Evolutionary conservation across 306 rosid species (phyloP).

Genomic region (Leucaena leucocephala): DNA sequence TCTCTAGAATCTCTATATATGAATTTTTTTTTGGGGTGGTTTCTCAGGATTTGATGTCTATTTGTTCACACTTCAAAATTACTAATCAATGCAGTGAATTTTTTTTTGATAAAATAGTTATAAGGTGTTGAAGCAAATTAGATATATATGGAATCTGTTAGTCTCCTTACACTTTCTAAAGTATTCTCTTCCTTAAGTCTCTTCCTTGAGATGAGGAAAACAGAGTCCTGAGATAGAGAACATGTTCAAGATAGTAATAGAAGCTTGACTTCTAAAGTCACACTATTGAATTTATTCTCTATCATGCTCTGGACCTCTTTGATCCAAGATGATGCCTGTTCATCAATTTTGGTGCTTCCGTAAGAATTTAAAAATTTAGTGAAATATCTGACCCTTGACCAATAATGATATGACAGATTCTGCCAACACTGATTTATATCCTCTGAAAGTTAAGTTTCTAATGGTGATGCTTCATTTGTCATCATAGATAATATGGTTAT

Average conservation of each 20-base stretch:
- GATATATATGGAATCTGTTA: too few species aligned
- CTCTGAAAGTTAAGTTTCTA: constrained; percentile 14
- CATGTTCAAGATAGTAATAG: too few species aligned
- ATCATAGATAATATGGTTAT: not conserved
- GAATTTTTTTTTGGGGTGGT: not conserved
- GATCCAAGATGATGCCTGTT: not conserved
- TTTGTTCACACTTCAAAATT: not conserved
- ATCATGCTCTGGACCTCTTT: too few species aligned
- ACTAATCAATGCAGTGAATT: not conserved
- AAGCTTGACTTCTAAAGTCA: too few species aligned
- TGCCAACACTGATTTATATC: not conserved
- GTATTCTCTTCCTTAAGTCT: too few species aligned
- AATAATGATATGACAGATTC: not conserved
- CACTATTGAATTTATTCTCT: too few species aligned
- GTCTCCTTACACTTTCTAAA: too few species aligned
- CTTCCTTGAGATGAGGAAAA: too few species aligned
- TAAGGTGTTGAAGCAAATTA: too few species aligned
- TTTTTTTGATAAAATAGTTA: too few species aligned
- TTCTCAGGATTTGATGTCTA: not conserved
- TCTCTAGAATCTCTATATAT: not conserved
- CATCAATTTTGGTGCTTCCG: not conserved
- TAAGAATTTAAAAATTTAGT: not conserved
- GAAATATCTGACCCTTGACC: not conserved
- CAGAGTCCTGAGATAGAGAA: too few species aligned
- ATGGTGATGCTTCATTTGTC: not conserved